These are phyloP conservation scores for Articulospora tetracladia DNA, from an alignment of 495 filamentous ascomycete species.

Conservation along the genomic window DNA sequence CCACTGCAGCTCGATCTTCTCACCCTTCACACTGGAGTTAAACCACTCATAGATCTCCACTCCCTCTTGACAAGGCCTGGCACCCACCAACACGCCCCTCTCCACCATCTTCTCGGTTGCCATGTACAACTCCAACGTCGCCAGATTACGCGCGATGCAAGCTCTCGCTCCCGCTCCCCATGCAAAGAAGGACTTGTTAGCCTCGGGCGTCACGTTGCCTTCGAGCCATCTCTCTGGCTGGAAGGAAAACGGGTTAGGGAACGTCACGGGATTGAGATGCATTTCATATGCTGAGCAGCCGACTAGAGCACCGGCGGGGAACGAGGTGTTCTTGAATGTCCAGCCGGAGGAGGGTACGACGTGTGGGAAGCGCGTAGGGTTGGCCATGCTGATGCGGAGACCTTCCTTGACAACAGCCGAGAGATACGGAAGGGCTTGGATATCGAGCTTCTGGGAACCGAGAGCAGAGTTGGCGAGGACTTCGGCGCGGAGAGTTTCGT, in stretches of 20 bases:
- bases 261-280: conserved; percentile 41
- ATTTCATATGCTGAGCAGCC: conserved; percentile 37
- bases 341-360: conserved; percentile 39
- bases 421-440: conserved; percentile 35
- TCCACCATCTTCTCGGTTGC: conserved; percentile 34
- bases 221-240: conserved; percentile 46
- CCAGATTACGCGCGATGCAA: conserved; percentile 49
- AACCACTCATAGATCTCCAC: conserved; percentile 50
- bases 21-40: conserved; percentile 32
- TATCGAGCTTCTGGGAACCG: conserved; percentile 25
- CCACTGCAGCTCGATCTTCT: conserved; percentile 25
- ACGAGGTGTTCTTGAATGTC: conserved; percentile 30
- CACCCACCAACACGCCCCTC: conserved; percentile 37
- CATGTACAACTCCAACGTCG: conserved; percentile 35
- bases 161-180: conserved; percentile 45
- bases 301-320: conserved; percentile 42
- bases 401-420: conserved; percentile 40
- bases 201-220: conserved; percentile 31
- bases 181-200: conserved; percentile 38
- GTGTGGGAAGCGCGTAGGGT: conserved; percentile 45
- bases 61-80: conserved; percentile 29
- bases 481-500: conserved; percentile 33
- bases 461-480: conserved; percentile 22
- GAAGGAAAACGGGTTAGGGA: conserved; percentile 40
- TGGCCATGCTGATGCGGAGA: conserved; percentile 43